Evolutionary conservation across 306 rosid genomes (phyloP).

Genomic region (Vigna reflexopilosa): DNA sequence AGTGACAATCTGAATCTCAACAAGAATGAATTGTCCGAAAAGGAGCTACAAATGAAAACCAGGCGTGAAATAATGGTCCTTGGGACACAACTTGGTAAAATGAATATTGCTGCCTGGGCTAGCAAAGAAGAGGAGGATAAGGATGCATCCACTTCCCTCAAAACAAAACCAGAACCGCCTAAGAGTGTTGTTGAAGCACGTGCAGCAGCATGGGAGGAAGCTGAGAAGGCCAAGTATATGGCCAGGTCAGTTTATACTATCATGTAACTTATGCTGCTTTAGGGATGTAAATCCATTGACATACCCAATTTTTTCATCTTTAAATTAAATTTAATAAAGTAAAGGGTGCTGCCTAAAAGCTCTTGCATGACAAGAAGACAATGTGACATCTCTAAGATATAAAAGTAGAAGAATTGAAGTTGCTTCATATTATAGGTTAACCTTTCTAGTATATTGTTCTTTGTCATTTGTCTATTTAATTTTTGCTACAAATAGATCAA

Average conservation of each 20-base stretch:
- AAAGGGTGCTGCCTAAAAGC: background rate
- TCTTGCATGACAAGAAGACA: background rate
- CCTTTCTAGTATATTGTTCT: background rate
- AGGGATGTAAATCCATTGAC: slow-evolving; percentile 4
- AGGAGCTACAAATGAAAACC: slow-evolving; percentile 92
- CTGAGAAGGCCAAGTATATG: slow-evolving; percentile 89
- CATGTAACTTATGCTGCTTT: background rate
- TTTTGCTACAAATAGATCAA: slow-evolving; percentile 3
- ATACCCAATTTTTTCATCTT: background rate
- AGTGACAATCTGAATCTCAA: slow-evolving; percentile 50
- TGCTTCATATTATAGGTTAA: background rate
- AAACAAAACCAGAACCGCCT: slow-evolving; percentile 53
- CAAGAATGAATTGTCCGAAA: slow-evolving; percentile 71
- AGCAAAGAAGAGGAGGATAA: slow-evolving; percentile 92
- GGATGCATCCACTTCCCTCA: slow-evolving; percentile 81
- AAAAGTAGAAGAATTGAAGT: background rate
- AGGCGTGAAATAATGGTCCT: slow-evolving; percentile 92
- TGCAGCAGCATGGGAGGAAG: slow-evolving; percentile 96
- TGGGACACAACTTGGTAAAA: slow-evolving; percentile 92
- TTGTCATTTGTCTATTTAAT: slow-evolving; percentile 12
- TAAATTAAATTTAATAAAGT: background rate
- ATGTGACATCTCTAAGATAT: slow-evolving; percentile 3
- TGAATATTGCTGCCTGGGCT: slow-evolving; percentile 99
- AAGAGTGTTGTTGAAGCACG: slow-evolving; percentile 74
- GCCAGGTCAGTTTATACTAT: slow-evolving; percentile 66